Base-by-base conservation (phyloP, 768 basidiomycete genomes). In the Cyclocybe aegerita region DNA sequence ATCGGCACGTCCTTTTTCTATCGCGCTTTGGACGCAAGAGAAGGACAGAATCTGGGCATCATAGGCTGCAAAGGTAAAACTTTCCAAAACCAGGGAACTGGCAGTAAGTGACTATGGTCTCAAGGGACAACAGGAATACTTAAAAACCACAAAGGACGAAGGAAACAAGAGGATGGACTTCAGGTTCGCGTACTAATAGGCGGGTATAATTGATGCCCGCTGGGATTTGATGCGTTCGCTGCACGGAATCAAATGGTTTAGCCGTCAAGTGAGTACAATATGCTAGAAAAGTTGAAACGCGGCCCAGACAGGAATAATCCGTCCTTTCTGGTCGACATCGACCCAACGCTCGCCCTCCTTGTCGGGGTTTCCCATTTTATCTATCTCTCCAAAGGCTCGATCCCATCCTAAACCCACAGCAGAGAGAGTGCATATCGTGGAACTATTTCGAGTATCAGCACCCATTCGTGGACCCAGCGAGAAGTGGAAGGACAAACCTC, bases 391-490 rank as follows among this genome's bases (percentile, higher is more conserved):
- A 57, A 88, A 87, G 0, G 85, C 81, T 17, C 70, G 68, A 12
- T 79, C 73, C 83, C 85, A 89, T 4, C 82, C 85, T 30, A 87
- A 62, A 7, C 78, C 83, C 31, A 86, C 68, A 7, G 83, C 83
- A 30, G 81, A 67, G 48, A 85, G 52, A 46, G 70, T 76, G 62
- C 86, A 87, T 1, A 85, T 65, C 49, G 77, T 81, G 5, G 86
- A 86, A 53, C 85, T 87, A 52, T 11, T 59, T 30, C 50, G 30
- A 48, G 4, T 48, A 52, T 41, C 32, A 48, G 31, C 38, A 29
- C 8, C 11, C 1, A 40, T 35, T 32, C 8, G 34, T 42, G 2
- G 11, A 33, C 7, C 10, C 23, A 23, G 23, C 23, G 23, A 23
- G 39, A 38, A 39, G 36, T n/a, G 34, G 34, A 17, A 17, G 10